Evolutionary conservation across 2,329 filamentous ascomycete genomes (phyloP).

Genomic region (Alternaria triticina): DNA sequence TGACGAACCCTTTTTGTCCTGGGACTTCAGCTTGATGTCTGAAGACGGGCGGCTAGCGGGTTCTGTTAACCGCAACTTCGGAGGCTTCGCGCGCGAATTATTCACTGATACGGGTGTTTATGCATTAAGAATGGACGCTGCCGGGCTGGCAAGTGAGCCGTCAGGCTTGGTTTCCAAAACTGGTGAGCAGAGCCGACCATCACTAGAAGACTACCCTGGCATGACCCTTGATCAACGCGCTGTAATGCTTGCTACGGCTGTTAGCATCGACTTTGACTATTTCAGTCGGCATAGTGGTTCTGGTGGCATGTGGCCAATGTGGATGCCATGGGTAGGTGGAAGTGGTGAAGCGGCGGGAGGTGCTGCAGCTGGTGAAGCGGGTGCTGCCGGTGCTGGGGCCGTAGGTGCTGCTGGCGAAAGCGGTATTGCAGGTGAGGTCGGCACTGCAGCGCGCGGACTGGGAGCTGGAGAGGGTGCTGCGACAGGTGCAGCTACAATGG

Average conservation of each 20-base stretch:
- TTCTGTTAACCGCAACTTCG: conserved; percentile 69
- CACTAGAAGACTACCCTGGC: conserved; percentile 46
- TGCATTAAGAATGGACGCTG: conserved; percentile 68
- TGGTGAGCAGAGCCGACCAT: conserved; percentile 27
- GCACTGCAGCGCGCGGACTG: conserved; percentile 48
- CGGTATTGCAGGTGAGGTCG: conserved; percentile 57
- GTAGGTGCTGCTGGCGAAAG: conserved; percentile 52
- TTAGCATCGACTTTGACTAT: conserved; percentile 71
- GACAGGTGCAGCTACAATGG: conserved; percentile 64
- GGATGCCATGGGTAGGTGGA: conserved; percentile 57
- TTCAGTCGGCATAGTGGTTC: conserved; percentile 65
- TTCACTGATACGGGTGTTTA: conserved; percentile 72
- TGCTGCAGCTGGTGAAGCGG: conserved; percentile 50
- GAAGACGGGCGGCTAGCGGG: conserved; percentile 61
- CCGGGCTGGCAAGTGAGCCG: conserved; percentile 50
- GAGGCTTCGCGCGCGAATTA: conserved; percentile 66
- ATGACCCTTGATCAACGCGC: conserved; percentile 72
- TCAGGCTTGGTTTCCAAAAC: conserved; percentile 49
- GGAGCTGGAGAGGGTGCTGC: conserved; percentile 53
- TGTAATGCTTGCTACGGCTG: conserved; percentile 70
- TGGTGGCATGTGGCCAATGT: conserved; percentile 55
- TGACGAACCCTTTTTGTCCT: conserved; percentile 68
- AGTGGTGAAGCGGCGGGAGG: conserved; percentile 40
- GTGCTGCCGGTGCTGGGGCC: conserved; percentile 46
- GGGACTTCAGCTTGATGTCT: conserved; percentile 67